Evolutionary conservation across 2,329 filamentous ascomycete species (phyloP), one percentile per base, ranked within the genome.

Genomic region (Phaeosphaeriaceae sp.): DNA sequence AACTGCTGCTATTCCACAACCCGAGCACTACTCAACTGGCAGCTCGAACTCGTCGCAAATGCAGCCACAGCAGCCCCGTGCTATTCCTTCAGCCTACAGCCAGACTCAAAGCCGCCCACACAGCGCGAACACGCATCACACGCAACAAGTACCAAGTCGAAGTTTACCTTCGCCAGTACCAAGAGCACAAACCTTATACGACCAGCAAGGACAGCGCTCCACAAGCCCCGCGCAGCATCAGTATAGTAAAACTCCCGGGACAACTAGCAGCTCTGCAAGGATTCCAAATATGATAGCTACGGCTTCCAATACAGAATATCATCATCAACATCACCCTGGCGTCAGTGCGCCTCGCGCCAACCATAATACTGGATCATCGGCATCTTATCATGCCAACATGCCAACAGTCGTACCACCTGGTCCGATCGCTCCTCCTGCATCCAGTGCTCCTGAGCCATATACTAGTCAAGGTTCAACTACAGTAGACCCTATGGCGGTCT

Each of bases 401-500:
- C 59, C 60, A 34, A 45, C 46, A 13, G 30, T 60, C 15, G 42
- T 32, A 21, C 41, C 41, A 18, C 49, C 52, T 5, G 45, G 45
- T 13, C 38, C 63, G 15, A 44, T 58, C 23, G 52, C 40, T 7
- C 63, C 60, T 15, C 50, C 60, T 18, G 38, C 56, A 5, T 37
- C 54, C 7, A 73, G 42, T 54, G 53, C 56, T 17, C 26, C 54
- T 9, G 61, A 64, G 3, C 43, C 63, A 13, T 67, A 63, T 50
- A 52, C 51, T 45, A 41, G 36, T 4, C 55, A 70, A 16, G 51
- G 54, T 36, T 72, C 75, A 4, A 74, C 65, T 3, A 82, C 80
- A 1, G 78, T 83, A 16, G 78, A 83, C 61, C 81, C 81, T 2
- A 79, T 72, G 37, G 77, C 79, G 38, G 78, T 83, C 2, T 83